Evolutionary conservation across 2,329 filamentous ascomycete species (phyloP).

Genomic region (Teratosphaeria destructans): DNA sequence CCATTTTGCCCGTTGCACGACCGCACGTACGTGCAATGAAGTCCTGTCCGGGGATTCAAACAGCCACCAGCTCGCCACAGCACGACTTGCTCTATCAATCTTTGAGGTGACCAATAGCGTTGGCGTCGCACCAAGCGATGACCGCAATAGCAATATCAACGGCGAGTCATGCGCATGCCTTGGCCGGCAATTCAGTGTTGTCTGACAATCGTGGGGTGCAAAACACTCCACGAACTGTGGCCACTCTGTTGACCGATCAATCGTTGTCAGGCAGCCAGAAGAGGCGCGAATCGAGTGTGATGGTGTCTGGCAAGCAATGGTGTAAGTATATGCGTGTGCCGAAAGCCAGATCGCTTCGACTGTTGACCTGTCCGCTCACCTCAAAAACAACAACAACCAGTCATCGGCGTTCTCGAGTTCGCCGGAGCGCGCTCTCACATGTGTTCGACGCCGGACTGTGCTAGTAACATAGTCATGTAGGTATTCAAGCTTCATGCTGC

Average conservation of each 20-base stretch:
- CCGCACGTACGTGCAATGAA: no score
- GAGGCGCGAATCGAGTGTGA: neutral
- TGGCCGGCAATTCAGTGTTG: no score
- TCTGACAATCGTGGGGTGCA: no score
- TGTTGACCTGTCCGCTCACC: neutral
- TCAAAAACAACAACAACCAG: neutral
- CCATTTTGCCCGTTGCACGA: neutral
- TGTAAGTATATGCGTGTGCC: neutral
- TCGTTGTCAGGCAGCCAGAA: neutral
- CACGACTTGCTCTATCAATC: no score
- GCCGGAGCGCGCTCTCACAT: neutral
- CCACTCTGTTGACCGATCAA: neutral
- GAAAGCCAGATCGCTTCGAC: neutral
- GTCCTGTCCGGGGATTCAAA: no score
- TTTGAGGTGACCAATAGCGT: no score
- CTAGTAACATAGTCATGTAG: neutral
- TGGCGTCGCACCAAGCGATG: no score
- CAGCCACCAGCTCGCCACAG: no score
- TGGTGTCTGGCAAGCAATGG: neutral
- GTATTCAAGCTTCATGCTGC: neutral
- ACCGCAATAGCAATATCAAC: no score
- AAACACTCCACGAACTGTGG: no score
- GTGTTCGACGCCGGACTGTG: neutral
- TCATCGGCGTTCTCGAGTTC: neutral
- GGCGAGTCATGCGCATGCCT: no score